Base-by-base conservation (phyloP, 2,329 filamentous ascomycete species). In the Verticillium klebahnii region DNA sequence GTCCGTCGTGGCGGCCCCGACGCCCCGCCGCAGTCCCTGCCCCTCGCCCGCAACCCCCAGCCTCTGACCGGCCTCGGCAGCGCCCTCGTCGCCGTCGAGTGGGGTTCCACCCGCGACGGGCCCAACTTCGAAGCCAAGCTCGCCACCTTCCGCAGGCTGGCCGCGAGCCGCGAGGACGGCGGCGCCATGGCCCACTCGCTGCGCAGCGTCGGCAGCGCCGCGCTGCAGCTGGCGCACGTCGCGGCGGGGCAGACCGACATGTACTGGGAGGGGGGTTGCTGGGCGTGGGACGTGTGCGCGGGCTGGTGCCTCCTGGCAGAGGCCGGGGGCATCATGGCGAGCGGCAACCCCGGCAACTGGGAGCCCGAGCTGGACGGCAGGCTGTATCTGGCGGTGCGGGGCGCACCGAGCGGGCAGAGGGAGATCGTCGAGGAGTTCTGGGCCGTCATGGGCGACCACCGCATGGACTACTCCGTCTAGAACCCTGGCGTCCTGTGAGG, bases 211-310 rank as follows among this genome's bases (percentile, higher is more conserved):
- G 91, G 91, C 2, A 88, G 84, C 58, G 91, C 91, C 8, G 91
- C 91, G 50, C 77, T 94, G 68, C 93, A 93, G 73, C 74, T 93
- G 19, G 91, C 89, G 62, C 83, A 82, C 45, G 88, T 92, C 3
- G 91, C 91, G 2, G 84, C 85, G 11, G 91, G 91, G 0, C 82
- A 87, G 72, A 68, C 92, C 31, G 91, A 94, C 72, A 69, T 86
- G 25, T 94, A 92, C 72, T 94, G 91, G 91, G 91, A 94, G 76
- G 90, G 89, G 40, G 91, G 91, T 0, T 92, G 89, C 74, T 94
- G 90, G 85, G 89, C 90, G 1, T 94, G 91, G 91, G 91, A 94
- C 72, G 91, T 94, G 2, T 91, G 89, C 70, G 91, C 91, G 5
- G 91, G 88, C 0, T 93, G 90, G 91, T 86, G 88, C 62, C 88